These are phyloP conservation scores for Tephrocybe sp. DNA, from an alignment of 768 basidiomycete species.

Conservation along the genomic window DNA sequence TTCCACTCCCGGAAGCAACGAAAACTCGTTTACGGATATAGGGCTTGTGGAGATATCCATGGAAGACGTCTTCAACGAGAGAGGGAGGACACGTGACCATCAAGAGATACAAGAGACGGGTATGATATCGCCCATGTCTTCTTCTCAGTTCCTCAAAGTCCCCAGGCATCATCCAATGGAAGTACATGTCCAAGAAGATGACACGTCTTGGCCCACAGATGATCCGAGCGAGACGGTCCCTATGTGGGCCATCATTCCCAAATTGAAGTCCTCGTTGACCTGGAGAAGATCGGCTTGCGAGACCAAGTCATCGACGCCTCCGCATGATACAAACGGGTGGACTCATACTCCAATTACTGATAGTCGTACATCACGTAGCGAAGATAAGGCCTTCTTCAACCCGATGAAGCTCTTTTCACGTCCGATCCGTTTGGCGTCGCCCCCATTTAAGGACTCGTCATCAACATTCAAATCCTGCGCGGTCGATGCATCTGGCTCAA, in stretches of 20 bases:
- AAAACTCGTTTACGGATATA: background rate
- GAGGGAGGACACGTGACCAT: background rate
- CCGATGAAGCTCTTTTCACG: slow-evolving; percentile 14
- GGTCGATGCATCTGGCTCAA: background rate
- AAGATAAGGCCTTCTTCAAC: slow-evolving; percentile 7
- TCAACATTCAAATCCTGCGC: background rate
- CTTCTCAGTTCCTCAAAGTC: slow-evolving; percentile 7
- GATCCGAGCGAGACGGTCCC: background rate
- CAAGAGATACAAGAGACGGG: slow-evolving; percentile 1
- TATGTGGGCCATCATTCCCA: background rate
- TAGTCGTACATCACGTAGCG: background rate
- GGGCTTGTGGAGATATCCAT: slow-evolving; percentile 5
- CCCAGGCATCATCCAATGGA: background rate
- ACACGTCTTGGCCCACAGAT: background rate
- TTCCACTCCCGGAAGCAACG: slow-evolving; percentile 11
- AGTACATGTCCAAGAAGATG: background rate
- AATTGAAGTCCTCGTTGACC: slow-evolving; percentile 1
- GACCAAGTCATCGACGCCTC: slow-evolving; percentile 2
- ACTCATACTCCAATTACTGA: background rate
- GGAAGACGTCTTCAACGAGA: slow-evolving; percentile 11
- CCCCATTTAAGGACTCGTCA: background rate
- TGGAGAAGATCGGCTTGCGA: slow-evolving; percentile 4
- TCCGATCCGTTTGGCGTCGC: slow-evolving; percentile 4
- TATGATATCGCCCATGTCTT: slow-evolving; percentile 3
- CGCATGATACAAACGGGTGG: background rate